Conservation (phyloP, 139 green algal species). For the Coccomyxa sp. region DNA sequence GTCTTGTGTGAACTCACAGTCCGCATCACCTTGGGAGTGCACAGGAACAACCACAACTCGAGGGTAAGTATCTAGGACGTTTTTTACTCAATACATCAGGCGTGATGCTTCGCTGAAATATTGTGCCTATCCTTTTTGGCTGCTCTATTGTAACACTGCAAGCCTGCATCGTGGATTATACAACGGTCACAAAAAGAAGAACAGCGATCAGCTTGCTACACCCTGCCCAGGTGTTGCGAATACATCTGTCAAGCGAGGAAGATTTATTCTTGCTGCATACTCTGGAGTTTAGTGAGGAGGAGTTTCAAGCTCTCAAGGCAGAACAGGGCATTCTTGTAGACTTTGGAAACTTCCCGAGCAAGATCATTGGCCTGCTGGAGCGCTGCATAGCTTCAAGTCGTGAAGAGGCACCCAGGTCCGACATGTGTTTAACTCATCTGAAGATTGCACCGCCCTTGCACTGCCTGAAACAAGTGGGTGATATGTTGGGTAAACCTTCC, state of each 20-base stretch:
- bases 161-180: background rate
- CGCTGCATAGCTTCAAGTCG: constrained; percentile 55
- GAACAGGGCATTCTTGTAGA: constrained; percentile 93
- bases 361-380: constrained; percentile 83
- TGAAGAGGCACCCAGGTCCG: constrained; percentile 54
- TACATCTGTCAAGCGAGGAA: constrained; percentile 72
- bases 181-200: background rate
- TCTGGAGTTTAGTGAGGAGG: constrained; percentile 86
- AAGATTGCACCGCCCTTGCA: background rate
- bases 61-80: constrained; percentile 33
- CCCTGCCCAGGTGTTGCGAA: constrained; percentile 53
- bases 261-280: constrained; percentile 76
- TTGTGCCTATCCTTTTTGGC: background rate
- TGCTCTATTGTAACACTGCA: background rate
- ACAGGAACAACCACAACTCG: constrained; percentile 54
- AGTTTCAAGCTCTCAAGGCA: constrained; percentile 77
- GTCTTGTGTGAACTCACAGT: constrained; percentile 52
- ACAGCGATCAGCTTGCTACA: background rate
- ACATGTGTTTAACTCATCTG: background rate
- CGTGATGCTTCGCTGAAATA: background rate
- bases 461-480: background rate
- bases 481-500: too few relatives aligned
- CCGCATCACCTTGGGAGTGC: constrained; percentile 60
- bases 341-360: constrained; percentile 78
- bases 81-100: background rate